Base-by-base conservation (phyloP, 2,329 filamentous ascomycete species). In the Elsinoe necatrix region DNA sequence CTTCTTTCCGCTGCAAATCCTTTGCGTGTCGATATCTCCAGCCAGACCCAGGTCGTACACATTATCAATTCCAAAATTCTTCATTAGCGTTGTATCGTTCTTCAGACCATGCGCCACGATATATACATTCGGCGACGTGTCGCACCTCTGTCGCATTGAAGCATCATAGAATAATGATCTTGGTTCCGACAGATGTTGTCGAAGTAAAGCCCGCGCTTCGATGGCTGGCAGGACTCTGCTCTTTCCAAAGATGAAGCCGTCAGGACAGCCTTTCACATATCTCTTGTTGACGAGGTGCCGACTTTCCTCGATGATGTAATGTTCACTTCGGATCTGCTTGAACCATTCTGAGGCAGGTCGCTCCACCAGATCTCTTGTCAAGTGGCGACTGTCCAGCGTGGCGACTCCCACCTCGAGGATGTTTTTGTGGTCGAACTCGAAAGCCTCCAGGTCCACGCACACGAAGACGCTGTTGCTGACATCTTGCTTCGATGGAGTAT, bases 381-480 rank as follows among this genome's bases (percentile, higher is more conserved):
- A 11, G 54, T 65, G 43, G 7, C 58, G 54, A 12, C 61, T 64
- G 45, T 67, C 65, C 2, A 67, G 58, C 0, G 62, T 57, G 3
- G 64, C 60, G n/a, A 67, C 48, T 11, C 65, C 65, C n/a, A 67
- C 57, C 54, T 67, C 65, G 4, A 65, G 66, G 41, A 67, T 62
- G 29, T 63, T 63, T 12, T 52, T 54, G 16, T 63, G 62, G 25
- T 45, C 58, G 18, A 57, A 57, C 39, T 67, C 64, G 55, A 54
- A 67, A 1, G 65, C 65, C 59, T 67, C 65, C 42, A 63, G 57
- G 52, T 67, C 65, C 41, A 67, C 60, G 51, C 60, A 62, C 29
- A 67, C 42, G 51, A 67, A 64, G 18, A 67, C 57, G 4, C 59
- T 56, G 21, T 66, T 18, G 12, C 61, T 34, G 29, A 9, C 16